These are phyloP conservation scores for Crataegus laevigata DNA, from an alignment of 306 rosid genomes.

Conservation along the genomic window DNA sequence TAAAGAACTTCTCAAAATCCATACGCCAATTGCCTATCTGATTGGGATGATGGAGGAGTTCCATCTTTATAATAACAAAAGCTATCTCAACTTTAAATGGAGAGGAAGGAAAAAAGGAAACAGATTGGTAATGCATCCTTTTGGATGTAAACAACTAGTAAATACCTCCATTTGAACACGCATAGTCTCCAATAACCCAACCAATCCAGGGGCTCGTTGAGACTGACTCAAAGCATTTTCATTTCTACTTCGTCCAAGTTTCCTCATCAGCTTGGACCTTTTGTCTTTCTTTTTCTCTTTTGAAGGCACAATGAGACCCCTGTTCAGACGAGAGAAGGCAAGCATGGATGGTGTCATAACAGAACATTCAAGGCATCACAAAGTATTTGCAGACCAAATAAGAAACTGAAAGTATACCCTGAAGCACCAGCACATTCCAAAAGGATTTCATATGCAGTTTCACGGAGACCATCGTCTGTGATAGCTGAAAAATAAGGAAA, in stretches of 20 bases:
- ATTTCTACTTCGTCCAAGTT: slow-evolving; percentile 94
- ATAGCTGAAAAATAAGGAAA: slow-evolving; percentile 48
- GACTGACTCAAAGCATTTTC: slow-evolving; percentile 67
- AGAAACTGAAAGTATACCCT: slow-evolving; percentile 45
- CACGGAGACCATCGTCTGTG: slow-evolving; percentile 87
- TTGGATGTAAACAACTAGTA: neutral
- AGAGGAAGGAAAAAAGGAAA: neutral
- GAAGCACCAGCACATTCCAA: slow-evolving; percentile 98
- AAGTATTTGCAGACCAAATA: neutral
- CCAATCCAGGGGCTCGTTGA: slow-evolving; percentile 76
- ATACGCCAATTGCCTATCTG: neutral
- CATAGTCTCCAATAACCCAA: slow-evolving; percentile 89
- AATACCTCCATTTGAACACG: slow-evolving; percentile 98
- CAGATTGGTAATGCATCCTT: neutral
- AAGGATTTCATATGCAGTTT: slow-evolving; percentile 86
- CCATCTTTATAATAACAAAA: neutral
- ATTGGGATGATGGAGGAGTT: neutral
- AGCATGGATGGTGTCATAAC: slow-evolving; percentile 1
- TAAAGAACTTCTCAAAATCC: neutral
- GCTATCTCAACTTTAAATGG: neutral
- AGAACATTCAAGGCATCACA: neutral
- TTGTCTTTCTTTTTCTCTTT: slow-evolving; percentile 93
- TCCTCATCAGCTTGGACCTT: slow-evolving; percentile 74
- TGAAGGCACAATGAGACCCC: slow-evolving; percentile 95
- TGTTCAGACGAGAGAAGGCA: slow-evolving; percentile 19